Base-by-base conservation (phyloP, 2,329 filamentous ascomycete species). In the Rutstroemia sydowiana region DNA sequence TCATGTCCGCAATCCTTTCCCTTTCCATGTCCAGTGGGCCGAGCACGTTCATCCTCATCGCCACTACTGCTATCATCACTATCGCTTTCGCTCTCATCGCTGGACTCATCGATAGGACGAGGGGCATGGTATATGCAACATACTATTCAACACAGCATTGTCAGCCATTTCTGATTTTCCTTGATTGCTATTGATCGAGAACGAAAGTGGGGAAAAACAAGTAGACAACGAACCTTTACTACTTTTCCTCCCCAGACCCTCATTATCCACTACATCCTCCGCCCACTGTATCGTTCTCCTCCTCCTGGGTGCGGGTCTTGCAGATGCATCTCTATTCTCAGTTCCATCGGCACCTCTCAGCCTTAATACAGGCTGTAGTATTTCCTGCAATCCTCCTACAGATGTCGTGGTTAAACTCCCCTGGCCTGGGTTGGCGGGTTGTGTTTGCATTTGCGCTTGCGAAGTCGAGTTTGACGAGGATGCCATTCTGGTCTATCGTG, bases 121-220 rank as follows among this genome's bases (percentile, higher is more conserved):
- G 89, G 84, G 55, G 87, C 87, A 72, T 96, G 92, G 72, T 96
- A 98, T 69, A 98, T 98, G 69, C 93, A 98, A 77, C 93, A 98
- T n/a, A 97, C 93, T 95, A 16, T 45, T 21, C 45, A n/a, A 31
- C 30, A 40, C 31, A 14, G 16, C 18, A 44, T 30, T 13, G 11
- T 47, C 30, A n/a, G n/a, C 21, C 47, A 4, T 9, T 31, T 37
- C 39, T 14, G 45, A 18, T 30, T 32, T 37, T 20, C 23, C 34
- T 39, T 14, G 23, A 11, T 26, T 37, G 8, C n/a, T 45, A 5
- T n/a, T 8, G 8, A 21, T 28, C 30, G 7, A 30, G 18, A 32
- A 16, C 4, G 11, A n/a, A 14, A 30, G 23, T 26, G 16, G 18
- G 23, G 45, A 46, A 26, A 20, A 16, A 37, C 2, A 16, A 31